phyloP scores from a whole-genome alignment of 345 rosid species.

The Corchorus capsularis region DNA sequence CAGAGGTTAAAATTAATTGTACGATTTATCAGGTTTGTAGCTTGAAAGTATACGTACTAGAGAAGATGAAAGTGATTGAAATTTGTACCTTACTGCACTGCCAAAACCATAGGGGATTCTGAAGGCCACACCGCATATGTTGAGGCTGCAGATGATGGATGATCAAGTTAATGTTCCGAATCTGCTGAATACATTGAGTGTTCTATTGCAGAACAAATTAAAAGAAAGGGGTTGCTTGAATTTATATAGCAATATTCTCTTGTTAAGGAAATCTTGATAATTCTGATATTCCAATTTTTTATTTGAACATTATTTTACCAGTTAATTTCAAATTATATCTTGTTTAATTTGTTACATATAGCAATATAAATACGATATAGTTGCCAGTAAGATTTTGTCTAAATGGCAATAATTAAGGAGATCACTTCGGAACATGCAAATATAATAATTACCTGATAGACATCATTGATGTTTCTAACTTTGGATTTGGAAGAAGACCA shows the following conservation, averaged over 20 bases:
- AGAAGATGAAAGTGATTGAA: neutral
- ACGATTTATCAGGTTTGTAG: no score
- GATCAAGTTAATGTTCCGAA: neutral
- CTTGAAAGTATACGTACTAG: no score
- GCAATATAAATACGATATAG: no score
- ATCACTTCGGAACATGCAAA: neutral
- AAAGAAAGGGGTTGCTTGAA: no score
- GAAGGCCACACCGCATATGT: constrained; percentile 32
- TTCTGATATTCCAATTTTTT: no score
- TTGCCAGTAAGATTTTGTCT: no score
- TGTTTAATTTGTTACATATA: no score
- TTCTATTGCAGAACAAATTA: no score
- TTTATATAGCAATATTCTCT: no score
- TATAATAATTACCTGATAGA: constrained; percentile 28
- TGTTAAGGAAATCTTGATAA: no score
- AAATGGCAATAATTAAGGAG: neutral
- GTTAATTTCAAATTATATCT: no score
- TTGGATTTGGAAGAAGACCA: constrained; percentile 45
- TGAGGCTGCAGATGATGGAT: constrained; percentile 30
- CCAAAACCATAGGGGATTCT: constrained; percentile 32
- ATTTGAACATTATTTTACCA: no score
- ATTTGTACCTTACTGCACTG: constrained; percentile 21
- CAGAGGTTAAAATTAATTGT: neutral
- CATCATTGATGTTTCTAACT: constrained; percentile 44
- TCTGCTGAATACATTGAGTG: neutral